Conservation (phyloP, 371 early-diverging fungal genomes). For the Mucor sp. region DNA sequence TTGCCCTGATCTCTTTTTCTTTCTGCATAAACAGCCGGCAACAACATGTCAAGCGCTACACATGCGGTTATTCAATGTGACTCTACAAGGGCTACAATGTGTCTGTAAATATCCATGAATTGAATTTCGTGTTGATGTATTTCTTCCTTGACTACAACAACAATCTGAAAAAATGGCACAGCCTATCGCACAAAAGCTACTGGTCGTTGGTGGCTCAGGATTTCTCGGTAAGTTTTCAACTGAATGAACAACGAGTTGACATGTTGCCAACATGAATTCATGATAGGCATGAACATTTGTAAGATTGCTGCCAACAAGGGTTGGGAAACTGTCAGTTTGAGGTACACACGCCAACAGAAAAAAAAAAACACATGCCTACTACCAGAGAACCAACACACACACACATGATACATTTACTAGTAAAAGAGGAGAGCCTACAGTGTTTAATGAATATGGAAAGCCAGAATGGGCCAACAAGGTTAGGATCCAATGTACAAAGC, state of each 20-base stretch:
- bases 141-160: neutral
- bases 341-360: constrained; percentile 33
- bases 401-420: constrained; percentile 37
- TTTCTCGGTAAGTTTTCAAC: constrained; percentile 67
- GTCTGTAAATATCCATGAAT: neutral
- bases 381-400: neutral
- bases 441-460: constrained; percentile 28
- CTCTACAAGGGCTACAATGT: neutral
- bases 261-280: neutral
- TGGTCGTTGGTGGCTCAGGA: constrained; percentile 78
- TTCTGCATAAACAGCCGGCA: neutral
- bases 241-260: too few relatives aligned
- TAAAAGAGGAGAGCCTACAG: constrained; percentile 54
- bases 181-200: constrained; percentile 49
- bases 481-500: neutral
- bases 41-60: neutral
- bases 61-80: neutral
- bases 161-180: constrained; percentile 27
- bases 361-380: neutral
- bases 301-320: constrained; percentile 63
- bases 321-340: constrained; percentile 79
- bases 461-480: constrained; percentile 53
- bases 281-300: constrained; percentile 61
- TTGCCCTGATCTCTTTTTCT: neutral
- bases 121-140: neutral